Conservation (phyloP, 2,329 filamentous ascomycete species). For the Aspergillus sp. region DNA sequence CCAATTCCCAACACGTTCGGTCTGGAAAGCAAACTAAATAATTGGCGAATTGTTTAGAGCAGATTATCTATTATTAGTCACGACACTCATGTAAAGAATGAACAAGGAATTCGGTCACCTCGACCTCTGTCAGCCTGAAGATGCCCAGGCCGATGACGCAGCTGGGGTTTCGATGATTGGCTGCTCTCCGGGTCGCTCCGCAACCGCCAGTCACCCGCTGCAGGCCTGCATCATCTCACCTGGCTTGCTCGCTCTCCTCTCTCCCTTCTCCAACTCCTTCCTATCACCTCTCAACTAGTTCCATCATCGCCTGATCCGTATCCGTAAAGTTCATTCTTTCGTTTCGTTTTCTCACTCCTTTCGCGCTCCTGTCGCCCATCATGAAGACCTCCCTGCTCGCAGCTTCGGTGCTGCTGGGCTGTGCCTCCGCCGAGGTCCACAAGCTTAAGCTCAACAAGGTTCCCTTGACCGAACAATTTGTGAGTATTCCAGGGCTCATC, state of each 20-base stretch:
- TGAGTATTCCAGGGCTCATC: slow-evolving; percentile 49
- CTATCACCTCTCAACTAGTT: slow-evolving; percentile 21
- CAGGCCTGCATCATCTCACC: slow-evolving; percentile 20
- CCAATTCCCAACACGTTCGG: neutral
- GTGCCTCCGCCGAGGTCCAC: slow-evolving; percentile 82
- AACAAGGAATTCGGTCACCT: neutral
- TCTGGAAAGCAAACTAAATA: too few species aligned
- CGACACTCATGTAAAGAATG: too few species aligned
- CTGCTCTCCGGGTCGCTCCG: slow-evolving; percentile 20
- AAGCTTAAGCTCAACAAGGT: slow-evolving; percentile 98
- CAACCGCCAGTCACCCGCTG: slow-evolving; percentile 18
- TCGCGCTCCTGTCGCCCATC: slow-evolving; percentile 23
- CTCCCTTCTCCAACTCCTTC: slow-evolving; percentile 17
- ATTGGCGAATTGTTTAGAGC: neutral
- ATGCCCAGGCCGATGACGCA: slow-evolving; percentile 23
- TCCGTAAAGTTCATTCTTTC: slow-evolving; percentile 18
- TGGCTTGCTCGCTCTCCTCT: slow-evolving; percentile 16
- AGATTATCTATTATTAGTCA: neutral
- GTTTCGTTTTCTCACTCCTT: slow-evolving; percentile 9
- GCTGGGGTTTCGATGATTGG: slow-evolving; percentile 18
- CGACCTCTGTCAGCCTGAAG: neutral
- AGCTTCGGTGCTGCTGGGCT: slow-evolving; percentile 76
- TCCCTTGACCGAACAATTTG: slow-evolving; percentile 86
- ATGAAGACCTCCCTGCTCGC: slow-evolving; percentile 90
- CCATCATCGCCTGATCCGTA: slow-evolving; percentile 24